Base-by-base conservation (phyloP, 1,139 yeast genomes). In the Hansenula lynferdii region DNA sequence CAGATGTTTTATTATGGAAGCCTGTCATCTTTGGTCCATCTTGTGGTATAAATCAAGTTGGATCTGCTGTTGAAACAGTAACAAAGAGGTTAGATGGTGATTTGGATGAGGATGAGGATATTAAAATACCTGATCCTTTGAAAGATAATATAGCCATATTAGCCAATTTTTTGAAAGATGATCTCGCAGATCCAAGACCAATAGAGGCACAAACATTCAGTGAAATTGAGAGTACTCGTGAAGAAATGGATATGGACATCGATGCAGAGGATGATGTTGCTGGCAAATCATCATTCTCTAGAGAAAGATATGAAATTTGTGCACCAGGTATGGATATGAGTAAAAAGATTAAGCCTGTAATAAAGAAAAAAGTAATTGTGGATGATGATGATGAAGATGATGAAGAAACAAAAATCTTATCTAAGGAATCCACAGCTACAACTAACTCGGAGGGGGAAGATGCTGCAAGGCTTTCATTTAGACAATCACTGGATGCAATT, bases 21-120 rank as follows among this genome's bases (percentile, higher is more conserved):
- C 90, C 92, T 1, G 71, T 84, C 63, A 69, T 85, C n/a, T 75
- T 79, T 54, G 95, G 95, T 0, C 90, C 92, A 0, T 80, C 90
- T 2, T 86, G 92, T 22, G 95, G 94, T 9, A 80, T 84, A 9
- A 65, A 64, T 46, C 67, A 67, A n/a, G 57, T 61, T 18, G 62
- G 64, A 7, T 37, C 42, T 2, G 48, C 60, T 5, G 45, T 56
- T 3, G 60, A 54, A 38, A 48, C 49, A 2, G 46, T 54, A 7
- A 42, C 52, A 4, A 39, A 40, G 5, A 36, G 34, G 17, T 24
- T 24, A 8, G 28, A 24, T 15, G 15, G n/a, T 38, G 46, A 27
- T 35, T 36, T 16, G 33, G 41, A 35, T 20, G 32, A 30, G 33
- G 41, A 35, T 20, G 32, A 30, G 20, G 52, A 49, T 11, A 47